These are phyloP conservation scores for Trebouxia sp. DNA, from an alignment of 139 green algal genomes.

Conservation along the genomic window DNA sequence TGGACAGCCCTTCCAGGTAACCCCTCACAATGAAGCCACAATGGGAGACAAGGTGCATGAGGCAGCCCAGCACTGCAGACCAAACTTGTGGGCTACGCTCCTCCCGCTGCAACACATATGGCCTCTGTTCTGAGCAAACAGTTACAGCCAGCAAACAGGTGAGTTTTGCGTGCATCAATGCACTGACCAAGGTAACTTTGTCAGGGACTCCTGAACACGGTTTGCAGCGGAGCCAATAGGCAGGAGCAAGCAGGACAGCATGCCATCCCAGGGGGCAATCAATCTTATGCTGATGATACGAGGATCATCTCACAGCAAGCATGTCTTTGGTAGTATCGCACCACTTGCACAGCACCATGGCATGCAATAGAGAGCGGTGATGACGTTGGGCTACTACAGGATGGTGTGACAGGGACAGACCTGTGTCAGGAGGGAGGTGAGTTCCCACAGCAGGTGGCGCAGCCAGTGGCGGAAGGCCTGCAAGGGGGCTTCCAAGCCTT, in stretches of 20 bases:
- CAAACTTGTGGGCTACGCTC: conserved; percentile 60
- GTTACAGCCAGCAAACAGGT: too few relatives aligned
- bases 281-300: too few relatives aligned
- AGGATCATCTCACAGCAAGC: too few relatives aligned
- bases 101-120: conserved; percentile 36
- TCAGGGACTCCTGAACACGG: too few relatives aligned
- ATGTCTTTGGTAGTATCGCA: background rate
- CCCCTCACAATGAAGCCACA: conserved; percentile 52
- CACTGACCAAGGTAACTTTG: too few relatives aligned
- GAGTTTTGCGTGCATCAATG: too few relatives aligned
- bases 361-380: background rate
- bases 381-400: background rate
- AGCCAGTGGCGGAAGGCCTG: conserved; percentile 64
- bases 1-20: conserved; percentile 50
- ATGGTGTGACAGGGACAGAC: conserved; percentile 2
- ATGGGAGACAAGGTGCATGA: conserved; percentile 60
- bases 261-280: too few relatives aligned
- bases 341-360: background rate
- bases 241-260: too few relatives aligned
- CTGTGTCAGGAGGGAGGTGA: conserved; percentile 52
- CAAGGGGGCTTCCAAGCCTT: conserved; percentile 9
- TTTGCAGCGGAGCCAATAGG: too few relatives aligned
- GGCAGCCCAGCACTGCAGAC: conserved; percentile 61
- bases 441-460: conserved; percentile 66
- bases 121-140: too few relatives aligned